These are phyloP conservation scores for Phytopythium mirpurense DNA, from an alignment of 352 stramenopile species.

Conservation along the genomic window DNA sequence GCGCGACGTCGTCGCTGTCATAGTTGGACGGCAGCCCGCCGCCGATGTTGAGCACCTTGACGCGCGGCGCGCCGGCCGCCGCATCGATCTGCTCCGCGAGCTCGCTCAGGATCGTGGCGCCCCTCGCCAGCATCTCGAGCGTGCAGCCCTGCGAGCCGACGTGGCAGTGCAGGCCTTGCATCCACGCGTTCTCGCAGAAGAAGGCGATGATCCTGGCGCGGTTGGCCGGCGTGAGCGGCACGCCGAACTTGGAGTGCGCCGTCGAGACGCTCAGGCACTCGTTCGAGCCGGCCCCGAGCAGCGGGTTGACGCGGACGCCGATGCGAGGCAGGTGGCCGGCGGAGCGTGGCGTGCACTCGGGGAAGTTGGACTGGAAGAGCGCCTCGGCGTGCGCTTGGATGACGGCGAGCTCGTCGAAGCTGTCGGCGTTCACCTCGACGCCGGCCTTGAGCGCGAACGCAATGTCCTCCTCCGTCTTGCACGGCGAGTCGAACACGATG, in stretches of 20 bases:
- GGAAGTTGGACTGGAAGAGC: slow-evolving; percentile 84
- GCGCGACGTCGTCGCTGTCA: slow-evolving; percentile 54
- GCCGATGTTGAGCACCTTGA: slow-evolving; percentile 90
- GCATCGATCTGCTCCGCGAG: slow-evolving; percentile 83
- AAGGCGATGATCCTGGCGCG: slow-evolving; percentile 55
- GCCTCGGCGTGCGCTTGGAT: slow-evolving; percentile 79
- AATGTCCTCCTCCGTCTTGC: slow-evolving; percentile 89
- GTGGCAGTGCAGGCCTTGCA: slow-evolving; percentile 86
- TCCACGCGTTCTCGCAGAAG: slow-evolving; percentile 82
- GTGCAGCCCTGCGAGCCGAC: slow-evolving; percentile 81
- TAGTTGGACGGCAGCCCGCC: slow-evolving; percentile 90
- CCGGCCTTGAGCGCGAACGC: slow-evolving; percentile 77
- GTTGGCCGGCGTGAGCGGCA: slow-evolving; percentile 64
- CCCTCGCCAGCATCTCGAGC: slow-evolving; percentile 83
- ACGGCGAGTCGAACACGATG: slow-evolving; percentile 91
- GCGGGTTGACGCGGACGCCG: slow-evolving; percentile 89
- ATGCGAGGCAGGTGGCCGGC: slow-evolving; percentile 69
- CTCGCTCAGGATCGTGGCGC: slow-evolving; percentile 60
- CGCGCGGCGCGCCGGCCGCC: slow-evolving; percentile 52
- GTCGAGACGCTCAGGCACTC: slow-evolving; percentile 85
- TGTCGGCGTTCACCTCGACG: slow-evolving; percentile 90
- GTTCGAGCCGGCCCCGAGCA: slow-evolving; percentile 87
- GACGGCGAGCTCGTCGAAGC: slow-evolving; percentile 85
- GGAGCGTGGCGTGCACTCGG: slow-evolving; percentile 48
- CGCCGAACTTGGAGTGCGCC: slow-evolving; percentile 90